Evolutionary conservation across 352 stramenopile species (phyloP).

Genomic region (Pseudoperonospora humuli): DNA sequence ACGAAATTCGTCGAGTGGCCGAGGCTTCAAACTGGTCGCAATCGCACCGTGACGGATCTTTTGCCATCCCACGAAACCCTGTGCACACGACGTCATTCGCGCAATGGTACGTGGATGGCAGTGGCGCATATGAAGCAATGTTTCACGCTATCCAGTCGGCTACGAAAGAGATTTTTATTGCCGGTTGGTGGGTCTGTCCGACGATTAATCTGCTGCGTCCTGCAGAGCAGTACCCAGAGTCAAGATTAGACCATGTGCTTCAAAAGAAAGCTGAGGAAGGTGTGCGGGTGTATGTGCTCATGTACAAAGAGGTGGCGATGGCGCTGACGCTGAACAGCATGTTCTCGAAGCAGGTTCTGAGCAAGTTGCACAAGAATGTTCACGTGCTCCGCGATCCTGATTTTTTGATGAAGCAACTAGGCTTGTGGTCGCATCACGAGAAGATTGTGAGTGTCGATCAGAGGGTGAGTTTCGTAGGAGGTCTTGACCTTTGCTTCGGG

Average conservation of each 20-base stretch:
- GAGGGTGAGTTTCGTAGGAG: constrained; percentile 82
- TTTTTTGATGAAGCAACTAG: constrained; percentile 83
- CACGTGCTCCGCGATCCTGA: constrained; percentile 85
- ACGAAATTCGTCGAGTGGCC: constrained; percentile 64
- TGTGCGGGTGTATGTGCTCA: constrained; percentile 87
- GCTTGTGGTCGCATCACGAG: constrained; percentile 88
- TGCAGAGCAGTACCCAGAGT: constrained; percentile 44
- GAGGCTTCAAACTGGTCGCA: constrained; percentile 74
- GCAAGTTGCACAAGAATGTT: constrained; percentile 67
- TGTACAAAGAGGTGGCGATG: constrained; percentile 87
- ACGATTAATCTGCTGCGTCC: constrained; percentile 77
- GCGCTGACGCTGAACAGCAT: constrained; percentile 81
- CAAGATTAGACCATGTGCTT: constrained; percentile 55
- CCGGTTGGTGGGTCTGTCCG: constrained; percentile 86
- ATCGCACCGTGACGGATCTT: constrained; percentile 71
- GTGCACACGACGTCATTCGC: constrained; percentile 55
- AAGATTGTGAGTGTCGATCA: constrained; percentile 90
- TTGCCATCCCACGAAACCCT: constrained; percentile 61
- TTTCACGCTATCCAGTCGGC: constrained; percentile 53
- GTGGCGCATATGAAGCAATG: constrained; percentile 66
- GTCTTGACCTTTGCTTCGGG: constrained; percentile 86
- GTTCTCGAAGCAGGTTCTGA: constrained; percentile 68
- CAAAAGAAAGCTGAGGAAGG: constrained; percentile 69
- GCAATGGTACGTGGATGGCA: constrained; percentile 80
- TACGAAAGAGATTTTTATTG: constrained; percentile 86